Percentiles rank a stretch among this genome's conserved stretches.
Conservation (phyloP, 225 moss, liverwort and hornwort species). For the Sphagnum contortum region DNA sequence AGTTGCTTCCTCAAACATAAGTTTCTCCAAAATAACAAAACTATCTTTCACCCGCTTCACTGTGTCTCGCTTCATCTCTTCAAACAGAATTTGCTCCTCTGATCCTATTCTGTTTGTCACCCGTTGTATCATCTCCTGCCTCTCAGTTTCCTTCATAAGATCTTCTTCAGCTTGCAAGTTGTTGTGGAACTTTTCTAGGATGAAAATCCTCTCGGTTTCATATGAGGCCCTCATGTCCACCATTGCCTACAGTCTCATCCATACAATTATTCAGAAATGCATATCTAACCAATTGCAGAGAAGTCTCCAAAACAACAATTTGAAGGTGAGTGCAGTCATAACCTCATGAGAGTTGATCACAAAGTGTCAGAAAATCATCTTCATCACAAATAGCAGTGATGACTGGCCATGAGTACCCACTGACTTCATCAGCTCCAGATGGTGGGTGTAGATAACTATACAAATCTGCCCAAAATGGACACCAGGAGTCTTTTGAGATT, state of each 20-base stretch:
- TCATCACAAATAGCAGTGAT: too few species aligned
- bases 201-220: background rate
- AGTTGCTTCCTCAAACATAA: conserved; percentile 11
- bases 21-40: conserved; percentile 7
- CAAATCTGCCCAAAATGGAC: too few species aligned
- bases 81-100: conserved; percentile 5
- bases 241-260: conserved; percentile 1
- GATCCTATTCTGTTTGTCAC: conserved; percentile 9
- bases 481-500: too few species aligned
- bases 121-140: conserved; percentile 1
- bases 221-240: conserved; percentile 1
- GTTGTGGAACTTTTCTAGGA: background rate
- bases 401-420: too few species aligned
- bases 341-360: too few species aligned
- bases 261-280: background rate
- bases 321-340: too few species aligned
- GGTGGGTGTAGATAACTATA: too few species aligned
- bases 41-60: conserved; percentile 6
- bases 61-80: conserved; percentile 16
- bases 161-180: conserved; percentile 4
- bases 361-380: too few species aligned
- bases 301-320: too few species aligned
- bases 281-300: too few species aligned
- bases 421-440: too few species aligned
- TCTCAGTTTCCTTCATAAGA: conserved; percentile 5